Conservation (phyloP, 345 rosid genomes). For the Eucalyptus erythrocorys region DNA sequence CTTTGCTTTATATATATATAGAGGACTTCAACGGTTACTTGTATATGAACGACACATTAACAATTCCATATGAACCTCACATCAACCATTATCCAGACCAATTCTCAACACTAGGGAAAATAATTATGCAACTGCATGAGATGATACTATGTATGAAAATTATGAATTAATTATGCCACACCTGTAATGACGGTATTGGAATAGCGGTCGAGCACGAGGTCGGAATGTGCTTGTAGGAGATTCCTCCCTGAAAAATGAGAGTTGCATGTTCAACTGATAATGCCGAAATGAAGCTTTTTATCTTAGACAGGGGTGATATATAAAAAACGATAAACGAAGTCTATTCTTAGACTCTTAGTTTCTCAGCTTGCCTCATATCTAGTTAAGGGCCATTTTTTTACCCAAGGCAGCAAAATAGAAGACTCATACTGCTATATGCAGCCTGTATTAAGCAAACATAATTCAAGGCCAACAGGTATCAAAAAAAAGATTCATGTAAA, state of each 20-base stretch:
- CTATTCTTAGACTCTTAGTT: background rate
- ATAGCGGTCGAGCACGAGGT: conserved; percentile 85
- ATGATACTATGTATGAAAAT: background rate
- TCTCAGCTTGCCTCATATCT: background rate
- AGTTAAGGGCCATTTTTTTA: background rate
- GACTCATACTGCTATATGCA: background rate
- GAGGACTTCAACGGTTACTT: background rate
- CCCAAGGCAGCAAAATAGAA: background rate
- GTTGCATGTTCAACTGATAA: background rate
- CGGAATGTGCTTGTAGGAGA: conserved; percentile 83
- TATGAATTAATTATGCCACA: conserved; percentile 4
- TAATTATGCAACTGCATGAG: background rate
- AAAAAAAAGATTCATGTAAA: background rate
- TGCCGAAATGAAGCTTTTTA: background rate
- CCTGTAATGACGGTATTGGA: conserved; percentile 99
- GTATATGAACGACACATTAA: background rate
- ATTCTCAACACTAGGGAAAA: background rate
- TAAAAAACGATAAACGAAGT: background rate
- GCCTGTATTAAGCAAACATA: background rate
- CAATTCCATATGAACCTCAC: background rate
- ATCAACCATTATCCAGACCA: background rate
- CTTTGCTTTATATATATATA: background rate
- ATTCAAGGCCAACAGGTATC: background rate
- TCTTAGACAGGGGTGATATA: background rate
- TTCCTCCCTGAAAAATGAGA: conserved; percentile 65